A percentile compares a stretch with the other conserved stretches of the same genome.
Evolutionary conservation across 1,284 basidiomycete genomes (phyloP).

Genomic region (Fomitopsis schrenkii): DNA sequence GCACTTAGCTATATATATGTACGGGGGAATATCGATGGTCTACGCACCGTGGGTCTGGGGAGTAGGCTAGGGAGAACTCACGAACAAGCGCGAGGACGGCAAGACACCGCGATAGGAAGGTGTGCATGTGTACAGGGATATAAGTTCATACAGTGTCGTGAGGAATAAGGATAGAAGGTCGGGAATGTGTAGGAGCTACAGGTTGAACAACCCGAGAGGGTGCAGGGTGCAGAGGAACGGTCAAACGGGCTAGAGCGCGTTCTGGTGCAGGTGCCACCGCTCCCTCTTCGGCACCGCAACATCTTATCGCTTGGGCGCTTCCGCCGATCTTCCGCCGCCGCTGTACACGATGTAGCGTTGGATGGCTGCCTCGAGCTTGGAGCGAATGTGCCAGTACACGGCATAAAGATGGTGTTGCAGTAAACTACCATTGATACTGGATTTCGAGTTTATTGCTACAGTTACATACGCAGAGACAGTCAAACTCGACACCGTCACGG

Average conservation of each 20-base stretch:
- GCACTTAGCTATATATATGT: background rate
- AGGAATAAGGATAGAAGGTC: conserved; percentile 15
- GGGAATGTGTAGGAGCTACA: background rate
- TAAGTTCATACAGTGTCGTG: conserved; percentile 11
- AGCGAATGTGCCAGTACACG: too few relatives aligned
- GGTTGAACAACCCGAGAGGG: background rate
- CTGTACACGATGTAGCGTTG: conserved; percentile 12
- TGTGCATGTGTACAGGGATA: conserved; percentile 10
- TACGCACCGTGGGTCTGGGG: conserved; percentile 1
- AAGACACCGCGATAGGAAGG: conserved; percentile 8
- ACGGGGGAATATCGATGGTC: background rate
- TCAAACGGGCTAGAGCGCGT: conserved; percentile 2
- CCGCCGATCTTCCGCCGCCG: conserved; percentile 15
- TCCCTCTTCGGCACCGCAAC: background rate
- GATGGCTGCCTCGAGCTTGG: too few relatives aligned
- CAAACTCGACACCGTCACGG: too few relatives aligned
- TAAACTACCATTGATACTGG: too few relatives aligned
- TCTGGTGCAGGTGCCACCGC: background rate
- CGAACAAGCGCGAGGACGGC: conserved; percentile 11
- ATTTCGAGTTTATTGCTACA: too few relatives aligned
- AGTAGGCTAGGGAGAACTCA: conserved; percentile 4
- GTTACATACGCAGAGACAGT: too few relatives aligned
- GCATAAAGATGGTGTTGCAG: too few relatives aligned
- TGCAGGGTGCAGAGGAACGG: background rate
- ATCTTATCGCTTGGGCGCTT: background rate